Conservation (phyloP, 208 protist genomes). For the Leptomonas pyrrhocoris region DNA sequence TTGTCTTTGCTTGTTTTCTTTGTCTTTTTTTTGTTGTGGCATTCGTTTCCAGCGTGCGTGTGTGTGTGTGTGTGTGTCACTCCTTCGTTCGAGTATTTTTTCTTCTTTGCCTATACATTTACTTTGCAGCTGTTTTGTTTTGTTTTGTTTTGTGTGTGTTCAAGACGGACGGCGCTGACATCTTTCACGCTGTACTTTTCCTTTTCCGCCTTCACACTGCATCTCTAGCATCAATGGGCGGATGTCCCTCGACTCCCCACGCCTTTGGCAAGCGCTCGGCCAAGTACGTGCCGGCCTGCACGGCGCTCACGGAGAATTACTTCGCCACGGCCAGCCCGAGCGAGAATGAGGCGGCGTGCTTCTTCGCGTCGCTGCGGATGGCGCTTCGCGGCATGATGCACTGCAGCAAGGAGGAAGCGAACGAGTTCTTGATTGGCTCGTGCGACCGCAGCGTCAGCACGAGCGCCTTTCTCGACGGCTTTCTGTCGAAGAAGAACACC, state of each 20-base stretch:
- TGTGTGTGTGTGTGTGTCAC: not conserved
- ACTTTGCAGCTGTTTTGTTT: too few relatives aligned
- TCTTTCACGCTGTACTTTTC: too few relatives aligned
- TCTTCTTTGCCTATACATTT: too few relatives aligned
- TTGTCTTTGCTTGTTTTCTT: not conserved
- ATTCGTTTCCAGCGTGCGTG: too few relatives aligned
- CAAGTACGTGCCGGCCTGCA: constrained; percentile 42
- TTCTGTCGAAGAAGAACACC: constrained; percentile 31
- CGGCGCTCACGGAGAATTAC: constrained; percentile 50
- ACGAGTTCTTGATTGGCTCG: constrained; percentile 48
- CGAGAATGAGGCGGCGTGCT: constrained; percentile 39
- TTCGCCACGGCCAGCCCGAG: constrained; percentile 31
- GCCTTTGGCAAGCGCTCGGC: constrained; percentile 26
- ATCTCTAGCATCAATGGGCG: constrained; percentile 33
- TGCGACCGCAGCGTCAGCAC: constrained; percentile 42
- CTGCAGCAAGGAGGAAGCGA: constrained; percentile 45
- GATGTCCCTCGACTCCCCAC: constrained; percentile 18
- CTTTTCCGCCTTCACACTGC: not conserved
- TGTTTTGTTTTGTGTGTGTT: too few relatives aligned
- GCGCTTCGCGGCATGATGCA: constrained; percentile 46
- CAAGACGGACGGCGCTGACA: too few relatives aligned
- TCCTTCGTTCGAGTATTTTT: constrained; percentile 19
- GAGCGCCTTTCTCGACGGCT: constrained; percentile 36
- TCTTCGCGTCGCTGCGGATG: constrained; percentile 61
- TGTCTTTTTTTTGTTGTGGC: not conserved